Conservation (phyloP, 305 asterid genomes). For the Salvia sclarea region DNA sequence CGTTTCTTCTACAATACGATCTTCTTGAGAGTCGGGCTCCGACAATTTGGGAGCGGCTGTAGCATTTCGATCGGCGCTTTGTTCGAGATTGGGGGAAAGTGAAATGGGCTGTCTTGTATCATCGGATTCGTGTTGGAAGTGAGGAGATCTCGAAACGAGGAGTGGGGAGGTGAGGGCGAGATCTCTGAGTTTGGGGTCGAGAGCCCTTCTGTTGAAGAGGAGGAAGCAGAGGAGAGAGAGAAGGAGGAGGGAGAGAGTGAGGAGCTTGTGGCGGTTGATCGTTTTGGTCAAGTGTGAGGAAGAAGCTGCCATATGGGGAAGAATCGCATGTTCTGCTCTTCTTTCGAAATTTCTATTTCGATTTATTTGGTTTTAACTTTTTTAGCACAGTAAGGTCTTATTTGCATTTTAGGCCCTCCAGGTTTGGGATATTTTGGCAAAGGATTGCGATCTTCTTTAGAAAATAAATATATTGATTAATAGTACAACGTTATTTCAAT, state of each 20-base stretch:
- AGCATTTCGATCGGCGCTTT: conserved; percentile 17
- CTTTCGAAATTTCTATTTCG: not conserved
- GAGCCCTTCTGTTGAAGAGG: conserved; percentile 47
- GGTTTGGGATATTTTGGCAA: not conserved
- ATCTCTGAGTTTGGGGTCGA: conserved; percentile 44
- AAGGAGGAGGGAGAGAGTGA: conserved; percentile 41
- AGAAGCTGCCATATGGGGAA: conserved; percentile 46
- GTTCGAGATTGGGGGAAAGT: conserved; percentile 23
- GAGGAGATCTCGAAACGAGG: conserved; percentile 39
- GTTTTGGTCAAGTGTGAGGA: conserved; percentile 26
- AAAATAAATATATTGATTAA: not conserved
- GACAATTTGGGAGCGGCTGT: conserved; percentile 4
- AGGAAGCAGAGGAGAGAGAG: conserved; percentile 46
- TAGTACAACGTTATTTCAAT: not conserved
- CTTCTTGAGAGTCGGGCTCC: conserved; percentile 27
- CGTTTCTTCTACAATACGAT: conserved; percentile 5
- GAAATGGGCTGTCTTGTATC: conserved; percentile 29
- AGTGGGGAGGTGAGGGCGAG: conserved; percentile 37
- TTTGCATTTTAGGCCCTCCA: not conserved
- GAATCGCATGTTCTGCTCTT: conserved; percentile 34
- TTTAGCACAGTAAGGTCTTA: not conserved
- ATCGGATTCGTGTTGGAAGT: conserved; percentile 13
- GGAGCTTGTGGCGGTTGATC: conserved; percentile 40
- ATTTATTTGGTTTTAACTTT: not conserved
- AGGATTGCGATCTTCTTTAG: not conserved